A percentile compares a stretch with the other conserved stretches of the same genome.
phyloP scores from a whole-genome alignment of 1,284 basidiomycete genomes.

The Ceratobasidium sp. region DNA sequence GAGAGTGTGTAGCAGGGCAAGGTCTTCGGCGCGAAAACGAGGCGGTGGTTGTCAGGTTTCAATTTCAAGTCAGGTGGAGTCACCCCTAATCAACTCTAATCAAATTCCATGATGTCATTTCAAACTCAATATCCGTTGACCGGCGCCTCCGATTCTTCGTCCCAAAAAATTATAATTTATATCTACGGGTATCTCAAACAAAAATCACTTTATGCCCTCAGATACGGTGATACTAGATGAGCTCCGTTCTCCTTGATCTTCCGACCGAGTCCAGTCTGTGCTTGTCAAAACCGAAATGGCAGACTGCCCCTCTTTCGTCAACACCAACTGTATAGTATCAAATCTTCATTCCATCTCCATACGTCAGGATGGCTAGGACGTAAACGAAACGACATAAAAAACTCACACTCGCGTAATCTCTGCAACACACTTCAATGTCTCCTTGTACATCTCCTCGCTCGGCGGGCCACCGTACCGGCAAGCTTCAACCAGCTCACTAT shows the following conservation, averaged over 20 bases:
- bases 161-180: background rate
- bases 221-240: conserved; percentile 27
- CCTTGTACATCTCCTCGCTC: conserved; percentile 49
- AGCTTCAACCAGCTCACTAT: conserved; percentile 46
- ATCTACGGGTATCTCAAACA: background rate
- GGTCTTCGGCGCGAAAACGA: conserved; percentile 29
- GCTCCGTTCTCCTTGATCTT: background rate
- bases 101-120: conserved; percentile 27
- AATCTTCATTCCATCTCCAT: background rate
- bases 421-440: conserved; percentile 50
- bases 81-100: conserved; percentile 30
- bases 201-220: conserved; percentile 1
- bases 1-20: background rate
- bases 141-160: background rate
- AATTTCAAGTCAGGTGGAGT: conserved; percentile 20
- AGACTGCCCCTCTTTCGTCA: conserved; percentile 36
- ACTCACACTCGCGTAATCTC: conserved; percentile 47
- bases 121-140: background rate
- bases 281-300: conserved; percentile 22
- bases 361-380: background rate
- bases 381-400: background rate
- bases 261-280: conserved; percentile 33
- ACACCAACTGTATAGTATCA: conserved; percentile 27
- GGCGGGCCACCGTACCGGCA: conserved; percentile 49
- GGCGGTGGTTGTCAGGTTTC: conserved; percentile 37